A percentile compares a stretch with the other conserved stretches of the same genome.
Evolutionary conservation across 257 asterid genomes (phyloP).

Genomic region (Cynanchum wilfordii): DNA sequence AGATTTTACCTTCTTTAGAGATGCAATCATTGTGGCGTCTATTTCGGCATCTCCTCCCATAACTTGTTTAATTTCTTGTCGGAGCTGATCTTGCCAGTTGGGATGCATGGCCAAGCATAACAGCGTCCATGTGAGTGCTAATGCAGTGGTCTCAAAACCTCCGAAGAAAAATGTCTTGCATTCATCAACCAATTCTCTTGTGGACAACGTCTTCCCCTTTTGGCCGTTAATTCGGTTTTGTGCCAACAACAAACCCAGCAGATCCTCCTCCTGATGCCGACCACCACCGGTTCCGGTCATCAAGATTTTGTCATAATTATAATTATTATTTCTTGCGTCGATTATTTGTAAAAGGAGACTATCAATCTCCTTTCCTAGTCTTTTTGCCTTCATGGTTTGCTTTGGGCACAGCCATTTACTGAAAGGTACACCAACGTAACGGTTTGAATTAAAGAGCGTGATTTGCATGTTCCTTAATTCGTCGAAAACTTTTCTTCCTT

Average conservation of each 20-base stretch:
- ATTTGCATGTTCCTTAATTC: constrained; percentile 63
- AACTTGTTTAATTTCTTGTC: constrained; percentile 62
- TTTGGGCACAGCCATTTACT: constrained; percentile 53
- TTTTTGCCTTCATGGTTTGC: constrained; percentile 39
- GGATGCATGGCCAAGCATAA: constrained; percentile 61
- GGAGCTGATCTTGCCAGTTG: constrained; percentile 58
- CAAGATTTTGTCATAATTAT: too few relatives aligned
- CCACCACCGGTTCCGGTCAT: neutral
- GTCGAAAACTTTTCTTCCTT: constrained; percentile 50
- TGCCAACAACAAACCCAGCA: constrained; percentile 55
- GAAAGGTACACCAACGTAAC: constrained; percentile 80
- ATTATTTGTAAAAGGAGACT: constrained; percentile 46
- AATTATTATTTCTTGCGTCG: constrained; percentile 26
- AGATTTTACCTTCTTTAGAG: constrained; percentile 67
- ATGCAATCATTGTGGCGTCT: constrained; percentile 50
- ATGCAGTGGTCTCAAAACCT: constrained; percentile 87
- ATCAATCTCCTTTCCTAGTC: constrained; percentile 64
- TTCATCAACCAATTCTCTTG: constrained; percentile 71
- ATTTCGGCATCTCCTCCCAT: constrained; percentile 48
- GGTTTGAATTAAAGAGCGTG: constrained; percentile 64
- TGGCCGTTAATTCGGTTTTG: constrained; percentile 34
- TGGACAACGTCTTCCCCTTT: constrained; percentile 33
- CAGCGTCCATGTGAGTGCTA: constrained; percentile 78
- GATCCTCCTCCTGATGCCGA: constrained; percentile 30
- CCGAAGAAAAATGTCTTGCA: constrained; percentile 93